Evolutionary conservation across 352 stramenopile genomes (phyloP).

Genomic region (Discostella stelligera): DNA sequence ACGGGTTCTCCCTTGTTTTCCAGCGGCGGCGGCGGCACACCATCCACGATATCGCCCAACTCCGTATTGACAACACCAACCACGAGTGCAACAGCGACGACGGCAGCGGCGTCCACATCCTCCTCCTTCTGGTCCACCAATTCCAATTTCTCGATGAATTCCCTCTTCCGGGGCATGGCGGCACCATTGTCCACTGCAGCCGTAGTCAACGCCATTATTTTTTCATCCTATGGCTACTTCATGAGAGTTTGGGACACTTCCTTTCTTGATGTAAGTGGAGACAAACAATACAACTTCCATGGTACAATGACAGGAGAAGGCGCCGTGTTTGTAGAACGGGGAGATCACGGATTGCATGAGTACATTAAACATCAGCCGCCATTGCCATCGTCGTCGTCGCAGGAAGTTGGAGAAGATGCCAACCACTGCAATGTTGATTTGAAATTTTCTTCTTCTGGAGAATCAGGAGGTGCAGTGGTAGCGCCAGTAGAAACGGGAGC

Average conservation of each 20-base stretch:
- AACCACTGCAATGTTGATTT: not conserved
- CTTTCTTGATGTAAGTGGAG: constrained; percentile 16
- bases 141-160: constrained; percentile 9
- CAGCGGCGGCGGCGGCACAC: constrained; percentile 16
- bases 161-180: constrained; percentile 81
- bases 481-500: not conserved
- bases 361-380: constrained; percentile 19
- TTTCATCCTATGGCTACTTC: constrained; percentile 72
- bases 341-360: constrained; percentile 38
- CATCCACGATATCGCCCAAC: no score
- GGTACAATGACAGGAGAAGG: constrained; percentile 17
- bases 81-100: not conserved
- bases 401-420: constrained; percentile 7
- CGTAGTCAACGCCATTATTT: constrained; percentile 84
- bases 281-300: constrained; percentile 14
- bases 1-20: constrained; percentile 37
- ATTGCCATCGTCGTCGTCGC: not conserved
- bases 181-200: constrained; percentile 74
- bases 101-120: constrained; percentile 14
- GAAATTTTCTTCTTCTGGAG: not conserved
- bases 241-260: constrained; percentile 65
- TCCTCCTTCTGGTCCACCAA: constrained; percentile 32
- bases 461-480: not conserved
- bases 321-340: constrained; percentile 34
- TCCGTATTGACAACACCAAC: not conserved